Conservation (phyloP, 1,284 basidiomycete species). For the Fomitopsis schrenkii region DNA sequence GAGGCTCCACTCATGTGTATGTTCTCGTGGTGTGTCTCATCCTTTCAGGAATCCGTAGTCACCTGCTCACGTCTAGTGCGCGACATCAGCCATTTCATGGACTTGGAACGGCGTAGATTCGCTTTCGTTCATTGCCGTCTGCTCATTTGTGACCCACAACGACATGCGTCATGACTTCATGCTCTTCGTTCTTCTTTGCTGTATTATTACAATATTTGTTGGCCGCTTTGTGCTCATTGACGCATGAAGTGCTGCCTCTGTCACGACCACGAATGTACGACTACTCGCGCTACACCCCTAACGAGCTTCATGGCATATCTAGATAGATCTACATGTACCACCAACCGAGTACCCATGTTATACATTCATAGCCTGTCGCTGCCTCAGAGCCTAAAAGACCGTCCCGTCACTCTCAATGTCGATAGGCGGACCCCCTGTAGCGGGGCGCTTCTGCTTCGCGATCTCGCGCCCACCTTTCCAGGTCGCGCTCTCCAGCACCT, state of each 20-base stretch:
- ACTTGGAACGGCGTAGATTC: background rate
- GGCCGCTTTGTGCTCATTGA: too few relatives aligned
- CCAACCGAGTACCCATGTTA: background rate
- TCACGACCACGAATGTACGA: too few relatives aligned
- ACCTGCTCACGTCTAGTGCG: too few relatives aligned
- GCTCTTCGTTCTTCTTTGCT: too few relatives aligned
- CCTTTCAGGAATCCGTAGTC: too few relatives aligned
- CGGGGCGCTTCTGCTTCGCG: conserved; percentile 72
- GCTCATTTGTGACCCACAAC: background rate
- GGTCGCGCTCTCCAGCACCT: conserved; percentile 90
- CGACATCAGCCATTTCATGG: too few relatives aligned
- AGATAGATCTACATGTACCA: background rate
- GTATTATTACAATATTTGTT: too few relatives aligned
- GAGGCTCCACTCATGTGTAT: background rate
- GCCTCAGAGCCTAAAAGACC: conserved; percentile 50
- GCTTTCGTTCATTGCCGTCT: background rate
- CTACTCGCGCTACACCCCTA: too few relatives aligned
- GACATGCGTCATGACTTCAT: too few relatives aligned
- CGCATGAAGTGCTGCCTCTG: too few relatives aligned
- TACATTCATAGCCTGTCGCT: background rate
- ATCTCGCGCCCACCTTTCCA: conserved; percentile 96
- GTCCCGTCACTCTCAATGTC: conserved; percentile 85
- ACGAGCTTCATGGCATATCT: background rate
- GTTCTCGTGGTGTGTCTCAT: too few relatives aligned
- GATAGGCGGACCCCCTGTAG: conserved; percentile 82